A percentile compares a stretch with the other conserved stretches of the same genome.
These are phyloP conservation scores for Paecilomyces niveus DNA, from an alignment of 2,329 filamentous ascomycete genomes.

Conservation along the genomic window DNA sequence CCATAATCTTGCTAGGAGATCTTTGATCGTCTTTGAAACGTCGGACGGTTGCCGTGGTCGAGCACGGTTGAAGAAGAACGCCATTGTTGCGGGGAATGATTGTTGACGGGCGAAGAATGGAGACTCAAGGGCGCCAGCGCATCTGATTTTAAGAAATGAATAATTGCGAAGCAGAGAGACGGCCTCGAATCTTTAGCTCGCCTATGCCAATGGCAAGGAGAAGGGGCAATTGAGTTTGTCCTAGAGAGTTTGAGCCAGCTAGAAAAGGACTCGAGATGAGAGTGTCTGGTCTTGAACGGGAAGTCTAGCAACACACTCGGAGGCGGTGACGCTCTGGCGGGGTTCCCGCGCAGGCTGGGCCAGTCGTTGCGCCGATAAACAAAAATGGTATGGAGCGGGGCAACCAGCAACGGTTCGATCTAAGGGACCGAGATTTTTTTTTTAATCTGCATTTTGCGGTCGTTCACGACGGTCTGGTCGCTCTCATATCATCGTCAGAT, in stretches of 20 bases:
- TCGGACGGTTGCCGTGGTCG: conserved; percentile 56
- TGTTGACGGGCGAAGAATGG: conserved; percentile 8
- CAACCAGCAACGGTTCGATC: neutral
- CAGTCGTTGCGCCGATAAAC: neutral
- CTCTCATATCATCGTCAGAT: neutral
- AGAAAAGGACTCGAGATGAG: neutral
- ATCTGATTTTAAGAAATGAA: neutral
- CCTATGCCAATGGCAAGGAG: neutral
- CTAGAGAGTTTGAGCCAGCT: neutral
- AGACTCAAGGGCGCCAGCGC: conserved; percentile 5
- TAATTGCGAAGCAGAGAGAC: neutral
- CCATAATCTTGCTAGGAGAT: conserved; percentile 55
- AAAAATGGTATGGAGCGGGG: conserved; percentile 1
- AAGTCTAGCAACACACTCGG: conserved; percentile 8
- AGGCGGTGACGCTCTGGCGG: conserved; percentile 9
- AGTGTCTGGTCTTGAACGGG: conserved; percentile 6
- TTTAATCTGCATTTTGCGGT: neutral
- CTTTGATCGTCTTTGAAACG: conserved; percentile 56
- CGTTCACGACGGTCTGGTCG: neutral
- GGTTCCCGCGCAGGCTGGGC: conserved; percentile 3
- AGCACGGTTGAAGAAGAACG: conserved; percentile 61
- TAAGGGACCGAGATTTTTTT: neutral
- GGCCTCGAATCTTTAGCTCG: neutral
- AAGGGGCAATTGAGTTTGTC: neutral
- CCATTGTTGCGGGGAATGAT: conserved; percentile 43